Conservation (phyloP, 1,139 yeast genomes). For the Wickerhamiella pararugosa region DNA sequence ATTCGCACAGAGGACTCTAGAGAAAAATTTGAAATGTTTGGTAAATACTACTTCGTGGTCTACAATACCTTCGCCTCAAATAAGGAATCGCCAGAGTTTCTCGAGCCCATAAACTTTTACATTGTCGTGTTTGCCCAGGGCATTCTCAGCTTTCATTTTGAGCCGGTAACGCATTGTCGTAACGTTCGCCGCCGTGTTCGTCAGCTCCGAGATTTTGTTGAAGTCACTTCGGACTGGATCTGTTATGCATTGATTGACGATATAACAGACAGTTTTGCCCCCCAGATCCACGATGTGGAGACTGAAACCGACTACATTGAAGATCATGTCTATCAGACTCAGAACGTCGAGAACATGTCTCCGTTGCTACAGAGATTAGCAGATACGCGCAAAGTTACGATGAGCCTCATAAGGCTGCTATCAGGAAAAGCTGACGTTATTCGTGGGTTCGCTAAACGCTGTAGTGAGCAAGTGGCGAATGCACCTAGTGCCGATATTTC, state of each 20-base stretch:
- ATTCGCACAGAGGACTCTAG: constrained; percentile 87
- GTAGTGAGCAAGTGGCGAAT: constrained; percentile 47
- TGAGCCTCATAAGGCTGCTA: constrained; percentile 79
- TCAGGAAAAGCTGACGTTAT: constrained; percentile 96
- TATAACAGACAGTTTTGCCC: constrained; percentile 87
- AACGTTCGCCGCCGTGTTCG: constrained; percentile 85
- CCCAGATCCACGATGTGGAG: constrained; percentile 73
- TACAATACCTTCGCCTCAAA: constrained; percentile 78
- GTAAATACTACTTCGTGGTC: constrained; percentile 80
- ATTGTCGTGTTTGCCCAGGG: constrained; percentile 80
- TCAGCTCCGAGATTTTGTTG: constrained; percentile 75
- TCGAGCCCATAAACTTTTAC: constrained; percentile 80
- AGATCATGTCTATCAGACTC: constrained; percentile 54
- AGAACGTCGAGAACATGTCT: constrained; percentile 11
- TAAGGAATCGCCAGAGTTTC: constrained; percentile 29
- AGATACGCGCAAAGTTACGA: constrained; percentile 74
- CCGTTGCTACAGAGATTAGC: constrained; percentile 68
- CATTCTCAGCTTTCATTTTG: constrained; percentile 69
- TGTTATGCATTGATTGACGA: constrained; percentile 91
- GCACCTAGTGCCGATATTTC: constrained; percentile 31
- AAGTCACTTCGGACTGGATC: constrained; percentile 82
- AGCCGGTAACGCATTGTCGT: constrained; percentile 69
- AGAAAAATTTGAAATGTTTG: constrained; percentile 86
- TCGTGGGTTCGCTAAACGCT: constrained; percentile 91
- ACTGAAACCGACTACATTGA: constrained; percentile 87